These are phyloP conservation scores for Colletotrichum sp. DNA, from an alignment of 2,329 filamentous ascomycete genomes.

Conservation along the genomic window DNA sequence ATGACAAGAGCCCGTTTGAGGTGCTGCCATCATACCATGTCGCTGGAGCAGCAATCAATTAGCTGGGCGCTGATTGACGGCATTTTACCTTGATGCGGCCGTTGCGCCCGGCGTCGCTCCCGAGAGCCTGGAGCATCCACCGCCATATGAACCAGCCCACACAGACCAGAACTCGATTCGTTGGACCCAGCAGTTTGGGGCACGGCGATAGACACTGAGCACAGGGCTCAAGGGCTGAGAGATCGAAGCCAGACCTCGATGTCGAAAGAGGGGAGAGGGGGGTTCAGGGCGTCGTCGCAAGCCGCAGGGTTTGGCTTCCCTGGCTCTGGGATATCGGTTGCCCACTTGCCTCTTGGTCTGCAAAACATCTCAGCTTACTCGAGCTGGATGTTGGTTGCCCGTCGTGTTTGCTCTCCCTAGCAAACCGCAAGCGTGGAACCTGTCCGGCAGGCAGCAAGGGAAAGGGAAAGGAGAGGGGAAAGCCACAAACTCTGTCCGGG, in stretches of 20 bases:
- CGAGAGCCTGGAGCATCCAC: background rate
- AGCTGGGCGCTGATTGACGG: background rate
- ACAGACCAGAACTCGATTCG: background rate
- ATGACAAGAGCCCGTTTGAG: background rate
- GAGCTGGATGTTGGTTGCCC: background rate
- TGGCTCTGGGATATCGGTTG: background rate
- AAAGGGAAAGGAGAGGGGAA: background rate
- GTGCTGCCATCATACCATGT: background rate
- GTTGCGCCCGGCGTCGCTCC: background rate
- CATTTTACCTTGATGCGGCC: background rate
- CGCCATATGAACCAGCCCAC: background rate
- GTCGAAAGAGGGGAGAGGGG: background rate
- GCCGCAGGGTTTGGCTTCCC: background rate
- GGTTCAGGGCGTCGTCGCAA: background rate
- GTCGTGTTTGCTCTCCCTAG: background rate
- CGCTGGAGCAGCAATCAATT: background rate
- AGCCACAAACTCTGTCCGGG: slow-evolving; percentile 2
- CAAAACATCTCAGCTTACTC: background rate
- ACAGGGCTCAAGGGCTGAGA: background rate
- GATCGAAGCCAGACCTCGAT: slow-evolving; percentile 19
- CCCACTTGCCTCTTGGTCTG: background rate
- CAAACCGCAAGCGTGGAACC: background rate
- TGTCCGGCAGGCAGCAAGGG: background rate
- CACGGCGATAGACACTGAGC: background rate
- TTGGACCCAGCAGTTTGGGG: slow-evolving; percentile 2